Conservation (phyloP, 768 basidiomycete genomes). For the Pulveroboletus sp. region DNA sequence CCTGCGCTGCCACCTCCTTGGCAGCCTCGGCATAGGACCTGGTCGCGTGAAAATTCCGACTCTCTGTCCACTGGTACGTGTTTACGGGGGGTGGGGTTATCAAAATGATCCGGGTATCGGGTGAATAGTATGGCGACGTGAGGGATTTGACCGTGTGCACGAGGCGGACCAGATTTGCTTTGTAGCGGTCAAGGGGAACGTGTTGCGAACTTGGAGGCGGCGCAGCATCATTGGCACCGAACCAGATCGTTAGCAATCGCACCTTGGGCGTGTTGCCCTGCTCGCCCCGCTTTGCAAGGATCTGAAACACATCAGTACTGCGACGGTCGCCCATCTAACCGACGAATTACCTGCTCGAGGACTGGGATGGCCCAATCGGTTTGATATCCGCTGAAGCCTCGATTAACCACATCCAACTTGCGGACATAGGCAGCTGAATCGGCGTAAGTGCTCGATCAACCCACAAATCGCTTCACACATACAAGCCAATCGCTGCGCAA, state of each 20-base stretch:
- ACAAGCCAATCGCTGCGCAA: constrained; percentile 63
- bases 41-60: constrained; percentile 62
- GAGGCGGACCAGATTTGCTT: constrained; percentile 60
- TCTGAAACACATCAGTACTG: constrained; percentile 33
- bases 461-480: constrained; percentile 1
- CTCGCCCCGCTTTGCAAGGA: constrained; percentile 53
- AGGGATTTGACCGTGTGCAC: constrained; percentile 62
- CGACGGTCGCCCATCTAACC: not conserved
- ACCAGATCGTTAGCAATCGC: constrained; percentile 82
- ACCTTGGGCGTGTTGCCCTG: constrained; percentile 53
- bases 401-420: constrained; percentile 83
- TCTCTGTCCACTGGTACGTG: constrained; percentile 52
- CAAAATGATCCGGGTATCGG: constrained; percentile 71
- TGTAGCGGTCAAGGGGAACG: constrained; percentile 67
- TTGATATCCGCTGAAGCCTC: constrained; percentile 84
- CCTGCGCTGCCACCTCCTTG: constrained; percentile 52
- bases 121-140: constrained; percentile 62
- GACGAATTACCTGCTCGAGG: constrained; percentile 58
- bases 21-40: constrained; percentile 71
- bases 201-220: constrained; percentile 66
- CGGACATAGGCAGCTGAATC: constrained; percentile 68
- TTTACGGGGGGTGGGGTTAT: constrained; percentile 86
- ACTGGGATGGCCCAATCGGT: constrained; percentile 83
- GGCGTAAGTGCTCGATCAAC: not conserved
- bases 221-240: constrained; percentile 86